A percentile compares a stretch with the other conserved stretches of the same genome.
phyloP scores from a whole-genome alignment of 805 yeast genomes.

The Candida suzukii region DNA sequence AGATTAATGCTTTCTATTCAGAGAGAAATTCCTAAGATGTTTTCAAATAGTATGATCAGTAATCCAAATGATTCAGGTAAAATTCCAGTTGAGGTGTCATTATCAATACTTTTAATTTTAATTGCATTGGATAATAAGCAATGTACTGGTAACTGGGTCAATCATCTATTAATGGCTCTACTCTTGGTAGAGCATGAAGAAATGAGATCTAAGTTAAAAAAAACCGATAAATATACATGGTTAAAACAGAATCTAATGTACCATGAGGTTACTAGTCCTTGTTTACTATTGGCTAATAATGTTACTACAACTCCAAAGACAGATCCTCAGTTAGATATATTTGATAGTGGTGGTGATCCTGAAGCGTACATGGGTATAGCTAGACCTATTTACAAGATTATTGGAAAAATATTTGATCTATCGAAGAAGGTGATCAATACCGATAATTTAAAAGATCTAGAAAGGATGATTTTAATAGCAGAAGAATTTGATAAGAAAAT shows the following conservation, averaged over 20 bases:
- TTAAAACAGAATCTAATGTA: conserved; percentile 4
- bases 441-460: background rate
- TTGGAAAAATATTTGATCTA: conserved; percentile 3
- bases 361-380: conserved; percentile 6
- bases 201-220: background rate
- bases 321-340: background rate
- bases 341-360: background rate
- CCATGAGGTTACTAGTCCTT: conserved; percentile 5
- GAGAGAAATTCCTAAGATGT: conserved; percentile 1
- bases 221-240: conserved; percentile 2
- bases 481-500: conserved; percentile 1
- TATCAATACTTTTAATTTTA: conserved; percentile 3
- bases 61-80: background rate
- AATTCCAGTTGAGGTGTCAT: conserved; percentile 3
- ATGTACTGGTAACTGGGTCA: conserved; percentile 5
- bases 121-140: conserved; percentile 5
- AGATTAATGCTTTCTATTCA: background rate
- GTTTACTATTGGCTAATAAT: background rate
- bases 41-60: background rate
- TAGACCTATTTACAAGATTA: conserved; percentile 3
- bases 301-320: background rate
- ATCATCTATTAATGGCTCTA: conserved; percentile 4
- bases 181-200: conserved; percentile 1
- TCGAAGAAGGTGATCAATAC: conserved; percentile 1
- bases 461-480: background rate